Conservation (phyloP, 495 filamentous ascomycete genomes). For the Aspergillus nanangensis region DNA sequence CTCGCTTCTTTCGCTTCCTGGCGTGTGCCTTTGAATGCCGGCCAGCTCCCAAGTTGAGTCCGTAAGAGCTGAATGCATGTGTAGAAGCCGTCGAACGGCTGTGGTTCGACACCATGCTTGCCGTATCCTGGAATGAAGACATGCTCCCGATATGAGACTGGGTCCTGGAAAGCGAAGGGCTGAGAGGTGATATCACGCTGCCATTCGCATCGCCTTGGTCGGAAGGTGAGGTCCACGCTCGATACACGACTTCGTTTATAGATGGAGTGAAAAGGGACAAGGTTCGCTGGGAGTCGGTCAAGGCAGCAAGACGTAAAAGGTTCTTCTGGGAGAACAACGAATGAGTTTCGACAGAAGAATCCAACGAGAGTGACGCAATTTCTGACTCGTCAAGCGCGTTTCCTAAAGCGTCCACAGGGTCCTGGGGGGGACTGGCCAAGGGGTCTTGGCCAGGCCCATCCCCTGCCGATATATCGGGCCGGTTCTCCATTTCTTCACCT, state of each 20-base stretch:
- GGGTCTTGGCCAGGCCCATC: constrained; percentile 64
- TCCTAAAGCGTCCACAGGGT: constrained; percentile 72
- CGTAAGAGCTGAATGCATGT: constrained; percentile 42
- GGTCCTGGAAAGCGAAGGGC: constrained; percentile 49
- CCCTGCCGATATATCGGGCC: constrained; percentile 21
- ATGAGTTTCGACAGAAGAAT: constrained; percentile 70
- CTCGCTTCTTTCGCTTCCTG: constrained; percentile 84
- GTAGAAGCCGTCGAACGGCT: constrained; percentile 29
- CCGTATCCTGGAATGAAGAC: constrained; percentile 48
- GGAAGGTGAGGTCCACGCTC: constrained; percentile 82
- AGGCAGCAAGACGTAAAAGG: constrained; percentile 66
- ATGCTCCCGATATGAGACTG: constrained; percentile 58
- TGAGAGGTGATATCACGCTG: constrained; percentile 50
- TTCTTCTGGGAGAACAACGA: constrained; percentile 90
- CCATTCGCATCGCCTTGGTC: constrained; percentile 62
- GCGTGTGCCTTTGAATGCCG: constrained; percentile 61
- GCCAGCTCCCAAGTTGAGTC: constrained; percentile 60
- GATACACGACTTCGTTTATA: constrained; percentile 78
- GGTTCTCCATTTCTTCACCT: constrained; percentile 47
- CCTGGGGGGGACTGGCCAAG: constrained; percentile 70
- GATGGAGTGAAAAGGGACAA: constrained; percentile 81
- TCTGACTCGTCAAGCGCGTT: constrained; percentile 68
- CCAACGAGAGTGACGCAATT: constrained; percentile 69
- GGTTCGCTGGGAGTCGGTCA: constrained; percentile 80
- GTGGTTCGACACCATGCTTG: constrained; percentile 38